A percentile compares a stretch with the other conserved stretches of the same genome.
These are phyloP conservation scores for Lathyrus tuberosus DNA, from an alignment of 306 rosid genomes.

Conservation along the genomic window DNA sequence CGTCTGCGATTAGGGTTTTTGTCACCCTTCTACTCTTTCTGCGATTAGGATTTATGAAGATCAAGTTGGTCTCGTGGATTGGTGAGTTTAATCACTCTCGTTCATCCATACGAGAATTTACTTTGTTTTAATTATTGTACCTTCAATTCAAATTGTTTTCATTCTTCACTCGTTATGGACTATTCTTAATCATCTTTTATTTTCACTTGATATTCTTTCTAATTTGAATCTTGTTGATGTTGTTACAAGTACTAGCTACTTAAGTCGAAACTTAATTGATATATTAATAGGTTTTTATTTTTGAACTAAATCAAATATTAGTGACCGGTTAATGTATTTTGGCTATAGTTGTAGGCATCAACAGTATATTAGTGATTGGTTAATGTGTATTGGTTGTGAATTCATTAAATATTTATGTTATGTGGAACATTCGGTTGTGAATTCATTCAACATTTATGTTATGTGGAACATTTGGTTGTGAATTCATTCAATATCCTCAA, in stretches of 20 bases:
- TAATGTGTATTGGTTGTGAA: not conserved
- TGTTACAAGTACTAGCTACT: slow-evolving; percentile 8
- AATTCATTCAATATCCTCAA: too few relatives aligned
- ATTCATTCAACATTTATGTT: too few relatives aligned
- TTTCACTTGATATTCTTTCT: slow-evolving; percentile 10
- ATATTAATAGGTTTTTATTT: slow-evolving; percentile 27
- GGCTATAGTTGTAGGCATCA: too few relatives aligned
- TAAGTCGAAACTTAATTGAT: slow-evolving; percentile 1
- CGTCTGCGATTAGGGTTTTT: slow-evolving; percentile 57
- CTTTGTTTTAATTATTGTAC: slow-evolving; percentile 2
- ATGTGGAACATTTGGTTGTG: too few relatives aligned
- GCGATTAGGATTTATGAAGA: slow-evolving; percentile 60
- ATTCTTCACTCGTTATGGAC: slow-evolving; percentile 6
- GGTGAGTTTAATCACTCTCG: not conserved
- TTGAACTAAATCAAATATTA: not conserved
- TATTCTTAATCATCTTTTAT: not conserved
- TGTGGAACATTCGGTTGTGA: too few relatives aligned
- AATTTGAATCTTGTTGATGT: not conserved
- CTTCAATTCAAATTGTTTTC: slow-evolving; percentile 7
- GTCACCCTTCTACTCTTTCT: slow-evolving; percentile 48
- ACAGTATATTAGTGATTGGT: not conserved
- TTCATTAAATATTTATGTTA: too few relatives aligned
- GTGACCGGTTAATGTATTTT: slow-evolving; percentile 17
- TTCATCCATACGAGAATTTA: slow-evolving; percentile 11
- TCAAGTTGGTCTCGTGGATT: slow-evolving; percentile 82